These are phyloP conservation scores for Penicillium lagena DNA, from an alignment of 495 filamentous ascomycete species.

Conservation along the genomic window DNA sequence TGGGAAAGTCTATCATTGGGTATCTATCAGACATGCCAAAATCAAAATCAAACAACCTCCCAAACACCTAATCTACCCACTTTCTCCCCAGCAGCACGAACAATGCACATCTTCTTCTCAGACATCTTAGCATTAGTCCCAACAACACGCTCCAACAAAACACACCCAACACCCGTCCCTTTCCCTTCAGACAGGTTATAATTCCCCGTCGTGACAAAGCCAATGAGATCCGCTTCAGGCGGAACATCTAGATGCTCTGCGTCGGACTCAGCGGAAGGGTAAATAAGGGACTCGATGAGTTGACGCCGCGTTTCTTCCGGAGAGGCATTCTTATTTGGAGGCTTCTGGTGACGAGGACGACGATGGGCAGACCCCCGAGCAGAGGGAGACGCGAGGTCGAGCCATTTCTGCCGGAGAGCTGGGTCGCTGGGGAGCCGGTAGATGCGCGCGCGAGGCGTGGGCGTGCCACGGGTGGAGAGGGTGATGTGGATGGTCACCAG, in stretches of 20 bases:
- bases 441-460: conserved; percentile 57
- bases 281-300: conserved; percentile 48
- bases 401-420: conserved; percentile 48
- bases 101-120: conserved; percentile 59
- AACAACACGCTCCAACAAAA: conserved; percentile 55
- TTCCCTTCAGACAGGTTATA: conserved; percentile 74
- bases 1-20: not conserved
- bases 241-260: conserved; percentile 61
- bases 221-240: conserved; percentile 70
- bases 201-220: conserved; percentile 84
- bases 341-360: not conserved
- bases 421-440: conserved; percentile 59
- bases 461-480: conserved; percentile 53
- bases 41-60: conserved; percentile 53
- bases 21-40: conserved; percentile 8
- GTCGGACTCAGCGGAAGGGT: conserved; percentile 22
- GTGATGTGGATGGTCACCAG: conserved; percentile 55
- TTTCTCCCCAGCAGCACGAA: conserved; percentile 69
- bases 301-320: conserved; percentile 40
- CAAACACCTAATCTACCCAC: conserved; percentile 75
- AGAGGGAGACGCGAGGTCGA: conserved; percentile 24
- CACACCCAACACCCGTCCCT: conserved; percentile 67
- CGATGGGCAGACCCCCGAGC: too few species aligned
- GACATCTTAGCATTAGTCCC: conserved; percentile 13
- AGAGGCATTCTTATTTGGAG: conserved; percentile 3